Evolutionary conservation across 768 basidiomycete genomes (phyloP), one percentile per base, ranked within the genome.

Genomic region (Mycena alexandri): DNA sequence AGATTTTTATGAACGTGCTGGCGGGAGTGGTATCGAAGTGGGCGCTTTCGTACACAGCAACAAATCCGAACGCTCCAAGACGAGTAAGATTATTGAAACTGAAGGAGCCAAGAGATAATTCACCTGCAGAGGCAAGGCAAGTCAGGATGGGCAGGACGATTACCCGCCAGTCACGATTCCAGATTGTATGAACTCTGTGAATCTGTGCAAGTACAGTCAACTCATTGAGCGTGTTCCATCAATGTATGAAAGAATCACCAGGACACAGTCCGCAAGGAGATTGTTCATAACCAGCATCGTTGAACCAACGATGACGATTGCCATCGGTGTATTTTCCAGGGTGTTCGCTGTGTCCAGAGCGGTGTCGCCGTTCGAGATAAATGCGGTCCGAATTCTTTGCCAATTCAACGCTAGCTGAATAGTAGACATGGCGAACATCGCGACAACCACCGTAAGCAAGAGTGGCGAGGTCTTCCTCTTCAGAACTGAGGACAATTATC

Each of bases 81-180:
- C 8, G 16, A 19, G 22, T 54, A 21, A 54, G 53, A 6, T 38
- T 19, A 21, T 38, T 19, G 34, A 21, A 14, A 54, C 38, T 21
- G 3, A 12, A 54, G 38, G 53, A 41, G n/a, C n/a, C n/a, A n/a
- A 43, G 53, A 21, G 41, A 54, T 38, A 1, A 11, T 5, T 54
- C 24, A 54, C 53, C 38, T 22, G 53, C 14, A 5, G 36, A 38
- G 21, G n/a, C 36, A 41, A 54, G 34, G n/a, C 5, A 5, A 24
- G 36, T 54, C 53, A 54, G 38, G 36, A 41, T 22, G 16, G 53
- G 53, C 34, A 54, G 53, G n/a, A 41, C 53, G 16, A 54, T 54
- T 24, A 22, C 53, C n/a, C 38, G 34, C 53, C 53, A 54, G 53
- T 54, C 53, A 9, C 53, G 53, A 41, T 54, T 54, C 53, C 53